Base-by-base conservation (phyloP, 106 monocot genomes). In the Apostasia ramifera region DNA sequence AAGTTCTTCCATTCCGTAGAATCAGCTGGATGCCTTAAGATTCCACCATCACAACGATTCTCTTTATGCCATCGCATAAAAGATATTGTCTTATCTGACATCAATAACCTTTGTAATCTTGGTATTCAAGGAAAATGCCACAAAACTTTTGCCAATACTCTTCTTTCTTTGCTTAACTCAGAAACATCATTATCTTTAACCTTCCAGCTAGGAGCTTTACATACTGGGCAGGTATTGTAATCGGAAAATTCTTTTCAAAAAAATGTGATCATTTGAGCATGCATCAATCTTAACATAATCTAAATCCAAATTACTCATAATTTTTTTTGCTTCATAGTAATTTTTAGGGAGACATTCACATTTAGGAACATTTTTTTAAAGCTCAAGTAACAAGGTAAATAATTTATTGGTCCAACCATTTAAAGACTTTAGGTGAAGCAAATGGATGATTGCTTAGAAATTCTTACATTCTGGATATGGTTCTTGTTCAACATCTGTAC, bases 11-110 rank as follows among this genome's bases (percentile, higher is more conserved):
- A 69, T 8, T 38, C 54, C 52, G 12, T 1, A 10, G 43, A 70
- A 10, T 71, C 39, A 8, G 71, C 26, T 2, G 60, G 59, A 59
- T 71, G 71, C 15, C 71, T 58, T 40, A 71, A 39, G 6, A 71
- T 4, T 9, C 71, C 59, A 71, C 47, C 70, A 1, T 47, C 12
- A 0, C 11, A 37, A 6, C 55, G 47, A 12, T 40, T 39, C 8
- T 74, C 74, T 6, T 44, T 8, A 74, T 74, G 74, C 74, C 66
- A 74, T 67, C 11, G 44, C 55, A 66, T 66, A 13, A 37, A 6
- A 6, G 11, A 12, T 2, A 49, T 42, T 37, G 5, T 64, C 5
- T 67, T 44, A 2, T 37, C 2, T 12, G 26, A 66, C 57, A 74
- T 74, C n/a, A 13, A 67, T 6, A 74, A 50, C 10, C 74, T 55